phyloP scores from a whole-genome alignment of 108 stramenopile genomes.

The Licmophora abbreviata region DNA sequence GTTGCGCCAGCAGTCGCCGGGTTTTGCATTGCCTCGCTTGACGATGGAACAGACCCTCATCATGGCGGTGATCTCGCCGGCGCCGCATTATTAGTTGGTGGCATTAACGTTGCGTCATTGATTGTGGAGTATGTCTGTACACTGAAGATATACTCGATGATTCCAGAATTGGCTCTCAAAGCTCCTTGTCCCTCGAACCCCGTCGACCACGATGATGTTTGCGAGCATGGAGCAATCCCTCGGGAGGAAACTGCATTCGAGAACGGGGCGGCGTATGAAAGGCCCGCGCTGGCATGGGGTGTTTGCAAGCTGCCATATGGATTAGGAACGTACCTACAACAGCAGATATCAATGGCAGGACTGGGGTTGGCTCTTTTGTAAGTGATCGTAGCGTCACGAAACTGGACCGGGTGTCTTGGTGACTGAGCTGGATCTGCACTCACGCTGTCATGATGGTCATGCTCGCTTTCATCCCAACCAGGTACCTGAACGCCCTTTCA shows the following conservation, averaged over 20 bases:
- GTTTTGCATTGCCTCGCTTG: constrained; percentile 12
- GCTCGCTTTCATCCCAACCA: background rate
- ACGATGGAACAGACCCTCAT: constrained; percentile 13
- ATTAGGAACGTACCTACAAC: constrained; percentile 27
- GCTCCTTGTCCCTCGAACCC: background rate
- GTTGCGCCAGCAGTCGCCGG: constrained; percentile 45
- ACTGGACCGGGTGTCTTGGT: background rate
- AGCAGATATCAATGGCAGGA: constrained; percentile 31
- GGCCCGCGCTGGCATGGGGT: background rate
- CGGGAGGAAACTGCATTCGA: background rate
- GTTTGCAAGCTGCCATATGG: constrained; percentile 13
- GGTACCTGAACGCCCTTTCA: constrained; percentile 44
- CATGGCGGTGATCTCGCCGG: constrained; percentile 17
- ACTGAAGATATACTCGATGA: constrained; percentile 15
- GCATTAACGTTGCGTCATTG: constrained; percentile 33
- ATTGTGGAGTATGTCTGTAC: constrained; percentile 44
- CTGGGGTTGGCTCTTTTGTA: constrained; percentile 40
- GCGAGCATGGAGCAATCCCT: background rate
- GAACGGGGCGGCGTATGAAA: background rate
- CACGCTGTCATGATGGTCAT: background rate
- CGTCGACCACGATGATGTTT: background rate
- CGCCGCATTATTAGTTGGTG: constrained; percentile 39
- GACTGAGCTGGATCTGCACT: background rate
- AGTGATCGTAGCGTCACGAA: too few species aligned
- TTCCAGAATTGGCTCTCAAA: constrained; percentile 17